Conservation (phyloP, 2,329 filamentous ascomycete species). For the Huntiella abstrusa region DNA sequence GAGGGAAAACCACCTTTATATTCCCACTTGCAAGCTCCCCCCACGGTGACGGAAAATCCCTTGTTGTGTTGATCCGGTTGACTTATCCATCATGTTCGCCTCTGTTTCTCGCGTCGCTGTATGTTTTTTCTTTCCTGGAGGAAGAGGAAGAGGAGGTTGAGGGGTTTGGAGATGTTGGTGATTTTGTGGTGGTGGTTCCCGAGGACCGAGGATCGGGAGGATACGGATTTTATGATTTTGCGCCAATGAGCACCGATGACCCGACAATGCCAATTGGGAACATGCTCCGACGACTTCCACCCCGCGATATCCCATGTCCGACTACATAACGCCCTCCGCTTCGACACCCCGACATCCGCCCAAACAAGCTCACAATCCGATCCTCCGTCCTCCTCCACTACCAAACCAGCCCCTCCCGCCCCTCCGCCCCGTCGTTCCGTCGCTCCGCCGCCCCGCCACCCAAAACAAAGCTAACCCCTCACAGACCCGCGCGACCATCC, state of each 20-base stretch:
- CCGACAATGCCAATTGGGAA: not conserved
- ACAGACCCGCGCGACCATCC: conserved; percentile 8
- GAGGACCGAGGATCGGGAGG: not conserved
- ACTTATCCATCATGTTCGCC: conserved; percentile 6
- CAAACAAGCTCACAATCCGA: not conserved
- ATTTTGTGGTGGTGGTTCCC: not conserved
- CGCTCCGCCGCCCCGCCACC: not conserved
- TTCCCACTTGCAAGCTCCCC: no score
- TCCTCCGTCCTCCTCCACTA: not conserved
- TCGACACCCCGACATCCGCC: no score
- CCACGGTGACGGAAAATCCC: no score
- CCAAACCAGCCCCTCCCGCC: not conserved
- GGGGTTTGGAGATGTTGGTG: not conserved
- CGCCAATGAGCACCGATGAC: not conserved
- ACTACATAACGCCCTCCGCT: not conserved
- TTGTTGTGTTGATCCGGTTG: no score
- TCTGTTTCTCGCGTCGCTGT: conserved; percentile 10
- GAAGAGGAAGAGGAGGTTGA: not conserved
- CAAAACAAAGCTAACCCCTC: conserved; percentile 1
- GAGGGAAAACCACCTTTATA: no score
- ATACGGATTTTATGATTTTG: not conserved
- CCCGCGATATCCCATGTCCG: no score
- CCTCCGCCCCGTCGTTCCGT: not conserved
- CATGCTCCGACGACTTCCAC: not conserved
- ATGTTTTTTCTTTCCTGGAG: conserved; percentile 3